phyloP scores from a whole-genome alignment of 2,329 filamentous ascomycete species.

The Verticillium isaacii region DNA sequence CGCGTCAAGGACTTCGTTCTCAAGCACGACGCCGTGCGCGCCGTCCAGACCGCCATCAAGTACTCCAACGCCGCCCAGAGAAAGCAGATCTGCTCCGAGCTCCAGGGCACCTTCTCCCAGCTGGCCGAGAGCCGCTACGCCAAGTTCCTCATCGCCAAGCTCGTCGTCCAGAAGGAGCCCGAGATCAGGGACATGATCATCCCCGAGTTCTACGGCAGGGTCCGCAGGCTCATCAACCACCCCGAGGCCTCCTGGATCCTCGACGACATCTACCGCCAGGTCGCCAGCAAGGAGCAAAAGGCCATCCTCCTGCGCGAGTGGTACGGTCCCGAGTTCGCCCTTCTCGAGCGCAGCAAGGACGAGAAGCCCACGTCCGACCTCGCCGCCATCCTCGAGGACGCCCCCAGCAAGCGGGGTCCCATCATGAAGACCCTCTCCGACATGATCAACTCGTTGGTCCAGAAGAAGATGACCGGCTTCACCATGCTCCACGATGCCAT shows the following conservation, averaged over 20 bases:
- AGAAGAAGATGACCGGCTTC: slow-evolving; percentile 96
- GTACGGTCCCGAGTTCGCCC: slow-evolving; percentile 90
- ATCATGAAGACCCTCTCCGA: slow-evolving; percentile 83
- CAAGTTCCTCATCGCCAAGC: slow-evolving; percentile 94
- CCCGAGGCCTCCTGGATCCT: slow-evolving; percentile 96
- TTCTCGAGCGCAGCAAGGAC: slow-evolving; percentile 60
- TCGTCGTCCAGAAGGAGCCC: slow-evolving; percentile 85
- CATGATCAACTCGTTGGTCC: slow-evolving; percentile 85
- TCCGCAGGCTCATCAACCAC: slow-evolving; percentile 91
- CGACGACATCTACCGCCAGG: slow-evolving; percentile 90
- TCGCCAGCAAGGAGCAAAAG: slow-evolving; percentile 83
- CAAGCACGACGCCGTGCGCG: slow-evolving; percentile 96
- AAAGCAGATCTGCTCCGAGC: slow-evolving; percentile 79
- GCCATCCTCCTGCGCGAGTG: slow-evolving; percentile 83
- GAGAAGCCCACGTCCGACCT: slow-evolving; percentile 62
- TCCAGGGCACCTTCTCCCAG: slow-evolving; percentile 77
- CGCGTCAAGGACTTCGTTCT: slow-evolving; percentile 93
- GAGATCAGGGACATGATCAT: slow-evolving; percentile 87
- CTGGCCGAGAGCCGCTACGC: slow-evolving; percentile 94
- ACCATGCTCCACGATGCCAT: slow-evolving; percentile 98
- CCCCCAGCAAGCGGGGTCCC: slow-evolving; percentile 79
- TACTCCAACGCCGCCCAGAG: slow-evolving; percentile 84
- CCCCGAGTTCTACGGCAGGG: slow-evolving; percentile 90
- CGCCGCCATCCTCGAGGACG: slow-evolving; percentile 65
- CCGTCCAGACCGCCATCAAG: slow-evolving; percentile 95